These are phyloP conservation scores for Cercospora brassicicola DNA, from an alignment of 2,329 filamentous ascomycete genomes.

Conservation along the genomic window DNA sequence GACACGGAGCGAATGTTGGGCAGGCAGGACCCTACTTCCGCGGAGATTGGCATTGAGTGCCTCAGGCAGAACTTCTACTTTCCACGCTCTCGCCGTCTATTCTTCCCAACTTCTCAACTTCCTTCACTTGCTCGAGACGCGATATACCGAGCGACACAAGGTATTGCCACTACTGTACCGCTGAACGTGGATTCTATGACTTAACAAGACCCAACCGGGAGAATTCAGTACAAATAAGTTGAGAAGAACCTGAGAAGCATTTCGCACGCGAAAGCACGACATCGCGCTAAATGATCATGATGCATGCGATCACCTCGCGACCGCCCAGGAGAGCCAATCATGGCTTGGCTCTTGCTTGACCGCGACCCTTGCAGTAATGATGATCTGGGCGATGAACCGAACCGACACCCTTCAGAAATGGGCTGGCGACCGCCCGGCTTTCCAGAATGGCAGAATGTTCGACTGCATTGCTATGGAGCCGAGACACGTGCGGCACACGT, in stretches of 20 bases:
- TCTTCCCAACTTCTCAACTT: background rate
- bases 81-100: background rate
- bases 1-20: background rate
- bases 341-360: conserved; percentile 6
- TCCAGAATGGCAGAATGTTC: background rate
- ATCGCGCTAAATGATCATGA: conserved; percentile 3
- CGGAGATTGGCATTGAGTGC: background rate
- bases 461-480: background rate
- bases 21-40: background rate
- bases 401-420: background rate
- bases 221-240: background rate
- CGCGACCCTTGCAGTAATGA: background rate
- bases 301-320: conserved; percentile 7
- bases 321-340: conserved; percentile 12
- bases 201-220: background rate
- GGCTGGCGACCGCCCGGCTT: background rate
- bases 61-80: background rate
- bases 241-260: background rate
- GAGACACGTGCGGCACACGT: background rate
- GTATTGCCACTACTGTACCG: background rate
- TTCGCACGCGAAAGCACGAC: conserved; percentile 13
- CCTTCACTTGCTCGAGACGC: background rate
- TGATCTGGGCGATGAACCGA: conserved; percentile 8
- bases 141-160: background rate
- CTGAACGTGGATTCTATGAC: background rate